Base-by-base conservation (phyloP, 2,329 filamentous ascomycete species). In the Diaporthe sp. region DNA sequence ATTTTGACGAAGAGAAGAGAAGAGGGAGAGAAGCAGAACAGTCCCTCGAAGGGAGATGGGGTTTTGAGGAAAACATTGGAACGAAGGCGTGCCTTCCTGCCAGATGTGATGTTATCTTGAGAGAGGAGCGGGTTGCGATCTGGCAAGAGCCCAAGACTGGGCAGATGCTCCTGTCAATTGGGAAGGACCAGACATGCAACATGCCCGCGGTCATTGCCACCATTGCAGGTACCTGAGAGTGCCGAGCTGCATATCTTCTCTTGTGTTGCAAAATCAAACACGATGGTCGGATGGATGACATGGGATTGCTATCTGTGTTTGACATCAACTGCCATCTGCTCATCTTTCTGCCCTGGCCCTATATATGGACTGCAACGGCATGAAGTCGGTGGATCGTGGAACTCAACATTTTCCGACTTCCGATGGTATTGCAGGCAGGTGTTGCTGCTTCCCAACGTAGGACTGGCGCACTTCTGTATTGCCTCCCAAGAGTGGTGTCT, bases 1-100 rank as follows among this genome's bases (percentile, higher is more conserved):
- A 54, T 50, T 38, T 69, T 72, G 68, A 47, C 57, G 70, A 40
- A 45, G 47, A 57, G 67, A 55, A 61, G 60, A 71, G 42, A 42
- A 66, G 58, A 74, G 58, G 67, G 60, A 60, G 67, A 74, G 33
- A 42, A n/a, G 42, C 22, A 55, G 28, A 60, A 45, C 22, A 42
- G 35, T 33, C 12, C 45, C n/a, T 12, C 33, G 55, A 54, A 15
- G 25, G 35, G 45, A 33, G 33, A 33, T 28, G n/a, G 40, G 25
- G 70, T 33, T 17, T 35, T 33, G n/a, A 66, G 38, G 13, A 40
- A 52, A 50, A 45, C 47, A 55, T 45, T 38, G 33, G 64, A 35
- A 72, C 22, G 9, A 45, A 15, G 19, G 19, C 50, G 57, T 30
- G 28, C 52, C 67, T 68, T 54, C 64, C 64, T 38, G 12, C 33